phyloP scores from a whole-genome alignment of 768 basidiomycete genomes.

The Melanogaster broomeanus region DNA sequence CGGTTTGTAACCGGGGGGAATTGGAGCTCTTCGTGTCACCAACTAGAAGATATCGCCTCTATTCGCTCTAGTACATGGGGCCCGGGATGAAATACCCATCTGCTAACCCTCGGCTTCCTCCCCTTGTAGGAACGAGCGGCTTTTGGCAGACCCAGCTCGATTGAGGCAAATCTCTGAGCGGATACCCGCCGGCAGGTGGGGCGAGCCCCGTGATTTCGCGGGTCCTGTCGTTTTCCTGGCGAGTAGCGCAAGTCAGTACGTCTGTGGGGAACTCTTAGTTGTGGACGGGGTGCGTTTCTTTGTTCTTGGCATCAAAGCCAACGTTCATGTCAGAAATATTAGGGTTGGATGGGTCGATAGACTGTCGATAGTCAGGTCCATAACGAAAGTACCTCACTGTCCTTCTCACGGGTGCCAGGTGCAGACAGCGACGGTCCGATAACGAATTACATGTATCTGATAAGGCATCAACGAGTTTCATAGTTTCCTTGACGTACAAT shows the following conservation, averaged over 20 bases:
- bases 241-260: constrained; percentile 62
- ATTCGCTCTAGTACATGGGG: neutral
- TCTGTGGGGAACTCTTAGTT: constrained; percentile 66
- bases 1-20: constrained; percentile 1
- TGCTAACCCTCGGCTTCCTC: constrained; percentile 8
- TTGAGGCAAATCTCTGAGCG: constrained; percentile 69
- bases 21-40: constrained; percentile 10
- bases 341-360: constrained; percentile 67
- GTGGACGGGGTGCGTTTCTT: constrained; percentile 64
- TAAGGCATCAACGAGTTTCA: neutral
- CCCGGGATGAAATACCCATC: constrained; percentile 4
- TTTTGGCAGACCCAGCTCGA: constrained; percentile 61
- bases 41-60: constrained; percentile 1
- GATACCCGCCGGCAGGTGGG: constrained; percentile 72
- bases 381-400: constrained; percentile 1
- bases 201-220: constrained; percentile 63
- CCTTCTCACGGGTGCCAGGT: neutral
- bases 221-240: constrained; percentile 70
- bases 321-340: constrained; percentile 15
- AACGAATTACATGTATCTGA: neutral
- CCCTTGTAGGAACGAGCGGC: constrained; percentile 58
- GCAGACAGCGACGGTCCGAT: constrained; percentile 1
- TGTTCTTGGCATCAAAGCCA: constrained; percentile 1
- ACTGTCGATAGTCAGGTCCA: neutral
- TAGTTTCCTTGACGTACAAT: constrained; percentile 17